Percentiles rank a stretch among this genome's conserved stretches.
phyloP scores from a whole-genome alignment of 164 flowering plant genomes.

The Taxillus chinensis region DNA sequence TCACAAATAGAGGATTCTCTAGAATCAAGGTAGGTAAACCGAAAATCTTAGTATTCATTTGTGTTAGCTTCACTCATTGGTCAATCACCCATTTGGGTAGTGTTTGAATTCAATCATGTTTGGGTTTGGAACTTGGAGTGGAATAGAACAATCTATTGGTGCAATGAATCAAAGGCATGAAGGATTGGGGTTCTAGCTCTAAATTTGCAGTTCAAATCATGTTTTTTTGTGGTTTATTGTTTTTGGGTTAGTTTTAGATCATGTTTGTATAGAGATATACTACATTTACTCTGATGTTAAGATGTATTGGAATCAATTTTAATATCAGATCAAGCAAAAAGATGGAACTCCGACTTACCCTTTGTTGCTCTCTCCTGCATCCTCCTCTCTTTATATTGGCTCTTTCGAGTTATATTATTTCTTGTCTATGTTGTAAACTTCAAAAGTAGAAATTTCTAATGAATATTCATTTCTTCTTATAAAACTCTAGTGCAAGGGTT shows the following conservation, averaged over 20 bases:
- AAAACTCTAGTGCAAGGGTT: too few relatives aligned
- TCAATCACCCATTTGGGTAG: conserved; percentile 3
- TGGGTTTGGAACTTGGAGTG: not conserved
- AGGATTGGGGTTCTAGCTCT: not conserved
- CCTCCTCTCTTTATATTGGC: conserved; percentile 12
- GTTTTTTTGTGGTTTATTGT: not conserved
- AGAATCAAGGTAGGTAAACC: conserved; percentile 9
- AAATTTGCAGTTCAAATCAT: not conserved
- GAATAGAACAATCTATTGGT: too few relatives aligned
- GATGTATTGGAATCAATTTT: conserved; percentile 33
- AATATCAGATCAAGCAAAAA: conserved; percentile 21
- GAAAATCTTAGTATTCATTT: not conserved
- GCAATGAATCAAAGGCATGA: conserved; percentile 1
- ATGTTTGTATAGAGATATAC: too few relatives aligned
- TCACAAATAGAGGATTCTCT: conserved; percentile 9
- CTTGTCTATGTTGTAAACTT: too few relatives aligned
- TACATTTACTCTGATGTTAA: too few relatives aligned
- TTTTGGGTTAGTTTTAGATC: too few relatives aligned
- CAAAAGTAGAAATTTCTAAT: too few relatives aligned
- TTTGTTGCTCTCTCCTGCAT: conserved; percentile 19
- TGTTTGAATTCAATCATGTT: too few relatives aligned
- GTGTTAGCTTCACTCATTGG: conserved; percentile 7
- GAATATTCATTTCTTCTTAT: too few relatives aligned
- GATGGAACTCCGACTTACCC: conserved; percentile 29
- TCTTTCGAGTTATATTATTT: too few relatives aligned